These are phyloP conservation scores for Syzygium aqueum DNA, from an alignment of 345 rosid species.

Conservation along the genomic window DNA sequence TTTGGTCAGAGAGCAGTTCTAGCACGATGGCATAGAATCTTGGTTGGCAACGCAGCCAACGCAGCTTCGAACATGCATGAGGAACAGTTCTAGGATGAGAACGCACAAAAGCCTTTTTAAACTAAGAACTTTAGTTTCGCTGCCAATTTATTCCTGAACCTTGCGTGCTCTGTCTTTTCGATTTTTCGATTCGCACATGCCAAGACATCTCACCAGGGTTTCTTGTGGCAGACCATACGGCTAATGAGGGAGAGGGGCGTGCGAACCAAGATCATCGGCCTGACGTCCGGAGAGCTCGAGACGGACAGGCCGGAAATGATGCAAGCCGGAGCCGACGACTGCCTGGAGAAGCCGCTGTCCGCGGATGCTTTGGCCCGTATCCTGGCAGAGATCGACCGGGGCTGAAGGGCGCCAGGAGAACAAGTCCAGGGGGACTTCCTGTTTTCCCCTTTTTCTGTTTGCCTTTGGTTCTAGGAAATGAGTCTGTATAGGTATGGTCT, in stretches of 20 bases:
- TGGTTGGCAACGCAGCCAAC: background rate
- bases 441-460: background rate
- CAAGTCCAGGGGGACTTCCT: background rate
- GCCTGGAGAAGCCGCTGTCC: background rate
- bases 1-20: background rate
- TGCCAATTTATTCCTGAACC: background rate
- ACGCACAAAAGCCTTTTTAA: background rate
- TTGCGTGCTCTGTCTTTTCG: background rate
- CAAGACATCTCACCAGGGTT: background rate
- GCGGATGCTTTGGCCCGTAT: background rate
- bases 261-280: background rate
- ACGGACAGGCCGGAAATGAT: background rate
- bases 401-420: background rate
- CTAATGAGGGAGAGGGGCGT: background rate
- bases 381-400: background rate
- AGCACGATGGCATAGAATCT: background rate
- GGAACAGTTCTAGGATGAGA: background rate
- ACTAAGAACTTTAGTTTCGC: background rate
- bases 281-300: background rate
- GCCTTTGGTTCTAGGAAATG: background rate
- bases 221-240: background rate
- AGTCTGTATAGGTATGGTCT: background rate
- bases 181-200: background rate
- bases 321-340: background rate
- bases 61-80: background rate